These are phyloP conservation scores for Pythium brassicae DNA, from an alignment of 352 stramenopile species.

Conservation along the genomic window DNA sequence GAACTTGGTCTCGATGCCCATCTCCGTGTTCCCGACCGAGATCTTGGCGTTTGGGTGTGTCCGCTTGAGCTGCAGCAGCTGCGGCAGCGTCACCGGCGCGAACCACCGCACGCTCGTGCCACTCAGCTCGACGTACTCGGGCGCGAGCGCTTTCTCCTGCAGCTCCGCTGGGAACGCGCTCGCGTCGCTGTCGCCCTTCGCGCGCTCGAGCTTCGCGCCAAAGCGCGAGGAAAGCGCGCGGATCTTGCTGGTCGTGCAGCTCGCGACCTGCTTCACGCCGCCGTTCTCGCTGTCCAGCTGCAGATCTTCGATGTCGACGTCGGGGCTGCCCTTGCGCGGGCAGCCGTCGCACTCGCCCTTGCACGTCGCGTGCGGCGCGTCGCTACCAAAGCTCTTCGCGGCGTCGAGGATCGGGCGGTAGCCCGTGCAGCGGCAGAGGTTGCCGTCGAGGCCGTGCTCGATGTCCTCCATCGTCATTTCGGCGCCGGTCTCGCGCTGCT, in stretches of 20 bases:
- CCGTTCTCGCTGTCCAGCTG: slow-evolving; percentile 16
- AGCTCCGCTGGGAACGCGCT: slow-evolving; percentile 56
- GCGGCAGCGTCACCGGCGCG: slow-evolving; percentile 84
- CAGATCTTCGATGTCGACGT: slow-evolving; percentile 59
- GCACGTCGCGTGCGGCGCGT: slow-evolving; percentile 55
- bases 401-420: slow-evolving; percentile 83
- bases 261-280: slow-evolving; percentile 37
- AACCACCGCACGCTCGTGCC: slow-evolving; percentile 89
- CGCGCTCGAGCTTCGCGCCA: slow-evolving; percentile 17
- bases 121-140: slow-evolving; percentile 63
- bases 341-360: slow-evolving; percentile 63
- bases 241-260: slow-evolving; percentile 68
- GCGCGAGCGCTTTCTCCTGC: slow-evolving; percentile 40
- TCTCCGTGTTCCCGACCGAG: slow-evolving; percentile 95
- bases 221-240: slow-evolving; percentile 40
- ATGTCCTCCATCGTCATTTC: slow-evolving; percentile 85
- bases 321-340: slow-evolving; percentile 41
- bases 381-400: slow-evolving; percentile 80
- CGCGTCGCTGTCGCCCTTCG: slow-evolving; percentile 14
- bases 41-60: slow-evolving; percentile 87
- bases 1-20: slow-evolving; percentile 96
- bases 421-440: slow-evolving; percentile 94
- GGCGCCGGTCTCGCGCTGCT: slow-evolving; percentile 61
- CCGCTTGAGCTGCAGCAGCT: slow-evolving; percentile 87
- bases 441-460: slow-evolving; percentile 94